These are phyloP conservation scores for Aspergillus quadricinctus DNA, from an alignment of 2,329 filamentous ascomycete genomes.

Conservation along the genomic window DNA sequence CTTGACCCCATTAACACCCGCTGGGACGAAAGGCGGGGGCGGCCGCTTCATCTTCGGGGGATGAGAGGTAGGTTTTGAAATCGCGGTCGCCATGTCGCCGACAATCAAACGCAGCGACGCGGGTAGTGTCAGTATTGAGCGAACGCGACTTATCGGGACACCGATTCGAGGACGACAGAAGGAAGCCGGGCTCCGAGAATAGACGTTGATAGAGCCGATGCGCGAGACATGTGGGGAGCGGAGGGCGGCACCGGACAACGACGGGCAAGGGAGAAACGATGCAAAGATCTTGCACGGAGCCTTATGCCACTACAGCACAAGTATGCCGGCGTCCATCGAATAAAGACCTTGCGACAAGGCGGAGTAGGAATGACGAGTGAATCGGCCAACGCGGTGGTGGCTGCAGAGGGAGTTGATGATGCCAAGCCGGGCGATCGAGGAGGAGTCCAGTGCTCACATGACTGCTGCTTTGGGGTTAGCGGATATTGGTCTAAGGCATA, in stretches of 20 bases:
- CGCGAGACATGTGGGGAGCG: conserved; percentile 44
- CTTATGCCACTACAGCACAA: conserved; percentile 18
- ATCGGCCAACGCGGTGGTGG: conserved; percentile 16
- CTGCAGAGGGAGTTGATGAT: conserved; percentile 35
- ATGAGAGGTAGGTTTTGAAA: conserved; percentile 42
- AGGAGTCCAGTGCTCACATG: conserved; percentile 4
- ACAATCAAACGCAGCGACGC: conserved; percentile 15
- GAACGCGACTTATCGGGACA: conserved; percentile 23
- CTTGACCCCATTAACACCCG: conserved; percentile 54
- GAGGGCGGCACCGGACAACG: conserved; percentile 28
- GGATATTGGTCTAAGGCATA: neutral
- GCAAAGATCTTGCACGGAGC: conserved; percentile 15
- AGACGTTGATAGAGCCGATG: conserved; percentile 38
- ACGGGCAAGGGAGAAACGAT: conserved; percentile 24
- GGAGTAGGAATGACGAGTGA: conserved; percentile 16
- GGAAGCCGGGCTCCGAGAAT: conserved; percentile 29
- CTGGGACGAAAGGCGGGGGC: conserved; percentile 61
- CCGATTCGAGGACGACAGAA: conserved; percentile 22
- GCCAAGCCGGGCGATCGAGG: conserved; percentile 36
- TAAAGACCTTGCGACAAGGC: conserved; percentile 18
- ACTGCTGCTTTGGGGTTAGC: neutral
- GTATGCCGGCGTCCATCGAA: conserved; percentile 22
- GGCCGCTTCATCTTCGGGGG: conserved; percentile 64
- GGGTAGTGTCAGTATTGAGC: conserved; percentile 11
- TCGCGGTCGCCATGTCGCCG: conserved; percentile 41